These are phyloP conservation scores for Jatropha multifida DNA, from an alignment of 441 rosid species.

Conservation along the genomic window DNA sequence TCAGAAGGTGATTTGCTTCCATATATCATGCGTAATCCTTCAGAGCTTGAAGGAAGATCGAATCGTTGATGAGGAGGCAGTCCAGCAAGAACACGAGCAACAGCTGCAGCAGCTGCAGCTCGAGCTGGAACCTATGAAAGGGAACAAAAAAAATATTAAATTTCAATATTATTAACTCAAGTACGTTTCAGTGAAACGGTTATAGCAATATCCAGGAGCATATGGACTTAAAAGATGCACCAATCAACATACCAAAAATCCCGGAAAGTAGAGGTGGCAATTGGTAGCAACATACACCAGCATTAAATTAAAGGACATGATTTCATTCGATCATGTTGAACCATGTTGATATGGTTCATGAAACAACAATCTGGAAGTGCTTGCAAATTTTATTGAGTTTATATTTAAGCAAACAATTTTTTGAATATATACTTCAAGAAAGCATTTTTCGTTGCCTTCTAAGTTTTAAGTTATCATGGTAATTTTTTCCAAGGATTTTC, in stretches of 20 bases:
- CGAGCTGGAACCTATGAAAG: constrained; percentile 78
- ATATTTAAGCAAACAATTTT: background rate
- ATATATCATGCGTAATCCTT: constrained; percentile 70
- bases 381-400: background rate
- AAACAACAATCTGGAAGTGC: background rate
- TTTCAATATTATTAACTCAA: background rate
- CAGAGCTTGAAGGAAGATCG: constrained; percentile 70
- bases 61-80: constrained; percentile 72
- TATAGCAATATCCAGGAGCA: background rate
- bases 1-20: constrained; percentile 64
- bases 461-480: background rate
- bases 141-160: background rate
- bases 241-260: background rate
- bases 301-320: background rate
- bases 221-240: background rate
- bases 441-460: background rate
- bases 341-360: background rate
- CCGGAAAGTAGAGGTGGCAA: background rate
- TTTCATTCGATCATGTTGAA: background rate
- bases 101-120: constrained; percentile 95
- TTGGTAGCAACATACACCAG: background rate
- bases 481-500: background rate
- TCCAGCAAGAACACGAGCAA: constrained; percentile 85
- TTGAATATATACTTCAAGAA: background rate
- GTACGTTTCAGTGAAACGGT: background rate